Evolutionary conservation across 1,284 basidiomycete species (phyloP).

Genomic region (Taiwanofungus camphoratus): DNA sequence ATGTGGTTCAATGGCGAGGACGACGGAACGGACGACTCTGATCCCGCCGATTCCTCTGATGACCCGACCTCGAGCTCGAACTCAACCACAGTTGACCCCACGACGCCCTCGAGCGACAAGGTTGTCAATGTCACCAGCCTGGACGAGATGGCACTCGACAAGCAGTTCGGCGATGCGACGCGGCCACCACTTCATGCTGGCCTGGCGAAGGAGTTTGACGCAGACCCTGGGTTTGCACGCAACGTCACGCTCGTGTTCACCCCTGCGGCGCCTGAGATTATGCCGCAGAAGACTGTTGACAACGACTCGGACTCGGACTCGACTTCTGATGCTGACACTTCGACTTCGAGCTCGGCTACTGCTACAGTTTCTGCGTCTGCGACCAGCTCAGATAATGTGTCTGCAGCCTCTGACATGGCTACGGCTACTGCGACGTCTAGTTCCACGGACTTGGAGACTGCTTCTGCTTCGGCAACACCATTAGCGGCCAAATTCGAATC

Average conservation of each 20-base stretch:
- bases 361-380: neutral
- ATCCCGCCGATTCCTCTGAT: neutral
- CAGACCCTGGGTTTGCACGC: constrained; percentile 18
- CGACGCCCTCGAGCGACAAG: constrained; percentile 15
- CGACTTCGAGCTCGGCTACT: neutral
- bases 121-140: constrained; percentile 19
- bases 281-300: constrained; percentile 7
- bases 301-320: neutral
- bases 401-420: constrained; percentile 8
- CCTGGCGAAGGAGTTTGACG: constrained; percentile 13
- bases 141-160: too few species aligned
- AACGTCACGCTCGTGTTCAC: constrained; percentile 45
- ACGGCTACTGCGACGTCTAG: constrained; percentile 13
- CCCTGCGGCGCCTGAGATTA: constrained; percentile 30
- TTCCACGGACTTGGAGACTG: constrained; percentile 10
- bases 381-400: neutral
- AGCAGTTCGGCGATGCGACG: constrained; percentile 21
- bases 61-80: constrained; percentile 8
- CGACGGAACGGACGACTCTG: constrained; percentile 18
- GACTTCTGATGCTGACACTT: neutral
- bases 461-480: constrained; percentile 9
- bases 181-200: constrained; percentile 14
- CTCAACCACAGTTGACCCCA: constrained; percentile 12
- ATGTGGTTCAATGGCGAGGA: constrained; percentile 36
- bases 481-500: too few species aligned